A percentile compares a stretch with the other conserved stretches of the same genome.
Conservation (phyloP, 2,329 filamentous ascomycete species). For the Penicillium sp. region DNA sequence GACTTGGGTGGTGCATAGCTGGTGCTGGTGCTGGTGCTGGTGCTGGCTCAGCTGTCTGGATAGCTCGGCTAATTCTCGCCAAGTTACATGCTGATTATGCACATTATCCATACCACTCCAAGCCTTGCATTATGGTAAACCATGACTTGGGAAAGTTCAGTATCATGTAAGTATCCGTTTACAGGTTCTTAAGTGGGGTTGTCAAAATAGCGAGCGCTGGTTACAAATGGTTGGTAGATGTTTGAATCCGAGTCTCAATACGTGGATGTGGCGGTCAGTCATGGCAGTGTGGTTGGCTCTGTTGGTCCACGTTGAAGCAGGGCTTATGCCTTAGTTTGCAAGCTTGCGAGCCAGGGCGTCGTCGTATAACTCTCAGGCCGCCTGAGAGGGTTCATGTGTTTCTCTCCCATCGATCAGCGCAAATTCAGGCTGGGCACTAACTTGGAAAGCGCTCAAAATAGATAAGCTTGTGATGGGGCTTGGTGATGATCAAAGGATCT, state of each 20-base stretch:
- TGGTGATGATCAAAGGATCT: not conserved
- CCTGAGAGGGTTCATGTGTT: no score
- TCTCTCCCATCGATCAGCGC: not conserved
- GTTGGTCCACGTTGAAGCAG: conserved; percentile 2
- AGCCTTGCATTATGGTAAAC: no score
- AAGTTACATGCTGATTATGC: no score
- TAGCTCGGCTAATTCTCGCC: no score
- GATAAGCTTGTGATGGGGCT: not conserved
- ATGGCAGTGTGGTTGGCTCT: not conserved
- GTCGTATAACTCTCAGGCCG: not conserved
- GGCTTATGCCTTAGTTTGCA: not conserved
- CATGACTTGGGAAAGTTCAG: no score
- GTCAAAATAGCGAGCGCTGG: not conserved
- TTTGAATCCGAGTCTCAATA: not conserved
- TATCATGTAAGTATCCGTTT: not conserved
- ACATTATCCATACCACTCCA: no score
- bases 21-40: no score
- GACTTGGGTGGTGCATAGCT: no score
- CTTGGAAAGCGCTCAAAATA: not conserved
- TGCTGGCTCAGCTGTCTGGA: no score
- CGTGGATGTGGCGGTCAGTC: not conserved
- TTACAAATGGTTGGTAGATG: conserved; percentile 1
- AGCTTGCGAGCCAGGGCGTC: not conserved
- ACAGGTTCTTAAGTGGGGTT: not conserved
- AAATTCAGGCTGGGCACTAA: not conserved